Conservation (phyloP, 2,329 filamentous ascomycete genomes). For the Amphichorda felina region DNA sequence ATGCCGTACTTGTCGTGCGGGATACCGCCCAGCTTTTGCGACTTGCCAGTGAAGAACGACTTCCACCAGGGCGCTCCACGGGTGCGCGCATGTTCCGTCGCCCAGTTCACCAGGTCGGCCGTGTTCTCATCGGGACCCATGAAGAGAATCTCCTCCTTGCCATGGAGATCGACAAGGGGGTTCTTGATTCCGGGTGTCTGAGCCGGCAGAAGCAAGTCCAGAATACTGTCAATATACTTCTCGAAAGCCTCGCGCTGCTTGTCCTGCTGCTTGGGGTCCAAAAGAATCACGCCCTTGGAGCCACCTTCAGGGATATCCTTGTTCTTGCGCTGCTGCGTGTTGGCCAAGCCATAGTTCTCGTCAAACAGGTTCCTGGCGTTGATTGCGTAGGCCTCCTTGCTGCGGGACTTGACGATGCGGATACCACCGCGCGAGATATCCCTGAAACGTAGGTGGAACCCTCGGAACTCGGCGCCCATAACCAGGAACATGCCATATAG, state of each 20-base stretch:
- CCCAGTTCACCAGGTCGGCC: constrained; percentile 93
- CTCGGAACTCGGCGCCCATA: constrained; percentile 91
- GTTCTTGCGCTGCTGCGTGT: constrained; percentile 98
- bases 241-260: constrained; percentile 88
- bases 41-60: constrained; percentile 99
- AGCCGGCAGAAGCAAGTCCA: constrained; percentile 85
- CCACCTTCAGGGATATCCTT: constrained; percentile 98
- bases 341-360: constrained; percentile 96
- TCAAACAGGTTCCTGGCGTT: constrained; percentile 95
- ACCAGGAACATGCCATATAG: constrained; percentile 98
- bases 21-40: constrained; percentile 88
- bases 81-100: constrained; percentile 82
- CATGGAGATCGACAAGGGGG: constrained; percentile 89
- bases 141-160: constrained; percentile 93
- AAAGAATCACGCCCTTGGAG: constrained; percentile 92
- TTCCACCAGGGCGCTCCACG: constrained; percentile 98
- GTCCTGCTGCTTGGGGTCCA: constrained; percentile 90
- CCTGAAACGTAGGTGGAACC: constrained; percentile 94
- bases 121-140: constrained; percentile 99
- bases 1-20: constrained; percentile 95
- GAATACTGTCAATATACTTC: constrained; percentile 98
- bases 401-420: constrained; percentile 95
- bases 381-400: constrained; percentile 90
- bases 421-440: constrained; percentile 96
- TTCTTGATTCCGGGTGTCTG: constrained; percentile 96